Conservation (phyloP, 768 basidiomycete genomes). For the Tulasnella sp. region DNA sequence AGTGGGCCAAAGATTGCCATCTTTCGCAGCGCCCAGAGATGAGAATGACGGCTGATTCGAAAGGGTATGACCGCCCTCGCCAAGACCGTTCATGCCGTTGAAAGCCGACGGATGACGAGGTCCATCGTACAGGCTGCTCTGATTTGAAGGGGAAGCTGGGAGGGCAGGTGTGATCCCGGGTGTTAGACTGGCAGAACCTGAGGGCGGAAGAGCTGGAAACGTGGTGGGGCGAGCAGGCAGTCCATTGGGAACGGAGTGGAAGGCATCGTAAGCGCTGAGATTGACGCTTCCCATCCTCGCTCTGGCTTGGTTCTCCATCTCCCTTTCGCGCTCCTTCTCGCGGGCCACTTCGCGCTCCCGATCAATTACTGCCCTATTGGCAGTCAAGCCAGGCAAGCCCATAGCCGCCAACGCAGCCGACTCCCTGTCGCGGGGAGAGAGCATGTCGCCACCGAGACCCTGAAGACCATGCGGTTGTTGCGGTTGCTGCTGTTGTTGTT, state of each 20-base stretch:
- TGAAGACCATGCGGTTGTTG: conserved; percentile 6
- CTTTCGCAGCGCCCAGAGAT: not conserved
- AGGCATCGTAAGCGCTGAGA: conserved; percentile 71
- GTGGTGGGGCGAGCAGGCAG: conserved; percentile 42
- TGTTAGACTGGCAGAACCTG: conserved; percentile 13
- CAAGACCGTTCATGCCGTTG: conserved; percentile 6
- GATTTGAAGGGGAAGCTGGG: not conserved
- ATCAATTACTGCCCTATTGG: conserved; percentile 31
- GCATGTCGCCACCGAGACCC: conserved; percentile 40
- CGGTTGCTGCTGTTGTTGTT: conserved; percentile 1
- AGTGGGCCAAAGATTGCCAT: not conserved
- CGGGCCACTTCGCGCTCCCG: conserved; percentile 47
- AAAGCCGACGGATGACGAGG: conserved; percentile 4
- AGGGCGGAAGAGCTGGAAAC: conserved; percentile 3
- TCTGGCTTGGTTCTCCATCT: conserved; percentile 50
- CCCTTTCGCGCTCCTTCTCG: conserved; percentile 56
- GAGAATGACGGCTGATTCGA: conserved; percentile 14
- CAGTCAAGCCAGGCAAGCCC: conserved; percentile 46
- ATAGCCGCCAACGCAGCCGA: conserved; percentile 54
- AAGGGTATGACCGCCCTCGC: not conserved
- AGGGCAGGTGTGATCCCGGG: conserved; percentile 25
- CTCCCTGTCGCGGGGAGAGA: conserved; percentile 55
- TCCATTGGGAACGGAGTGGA: conserved; percentile 62
- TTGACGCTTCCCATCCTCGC: conserved; percentile 48
- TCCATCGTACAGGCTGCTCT: not conserved